These are phyloP conservation scores for Endotrypanum monterogeii DNA, from an alignment of 208 protist genomes.

Conservation along the genomic window DNA sequence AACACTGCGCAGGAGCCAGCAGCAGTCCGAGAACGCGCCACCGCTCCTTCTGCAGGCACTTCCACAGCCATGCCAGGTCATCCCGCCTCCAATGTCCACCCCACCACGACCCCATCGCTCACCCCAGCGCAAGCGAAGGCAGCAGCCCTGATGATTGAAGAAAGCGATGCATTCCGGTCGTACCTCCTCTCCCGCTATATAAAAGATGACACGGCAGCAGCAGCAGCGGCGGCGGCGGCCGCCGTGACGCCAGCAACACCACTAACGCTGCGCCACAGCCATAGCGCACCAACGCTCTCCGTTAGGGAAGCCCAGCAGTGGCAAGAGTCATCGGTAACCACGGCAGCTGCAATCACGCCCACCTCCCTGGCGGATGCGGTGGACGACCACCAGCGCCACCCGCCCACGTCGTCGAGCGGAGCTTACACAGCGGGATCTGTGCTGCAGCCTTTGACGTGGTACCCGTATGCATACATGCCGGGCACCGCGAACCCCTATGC, in stretches of 20 bases:
- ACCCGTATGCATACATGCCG: constrained; percentile 43
- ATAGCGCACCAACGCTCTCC: constrained; percentile 8
- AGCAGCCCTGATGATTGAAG: constrained; percentile 23
- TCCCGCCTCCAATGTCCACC: background rate
- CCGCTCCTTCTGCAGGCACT: background rate
- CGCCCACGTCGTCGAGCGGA: background rate
- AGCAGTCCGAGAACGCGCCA: background rate
- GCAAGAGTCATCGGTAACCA: background rate
- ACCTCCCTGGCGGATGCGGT: background rate
- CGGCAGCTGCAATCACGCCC: background rate
- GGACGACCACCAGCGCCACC: background rate
- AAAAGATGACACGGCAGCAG: background rate
- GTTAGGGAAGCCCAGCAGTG: background rate
- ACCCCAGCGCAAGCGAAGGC: constrained; percentile 14
- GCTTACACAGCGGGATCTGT: constrained; percentile 8
- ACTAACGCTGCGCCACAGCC: constrained; percentile 4
- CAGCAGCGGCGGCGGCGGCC: background rate
- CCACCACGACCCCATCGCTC: constrained; percentile 4
- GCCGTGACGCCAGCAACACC: background rate
- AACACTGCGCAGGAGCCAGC: background rate
- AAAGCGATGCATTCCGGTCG: constrained; percentile 19
- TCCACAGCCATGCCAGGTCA: background rate
- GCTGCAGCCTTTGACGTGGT: constrained; percentile 37
- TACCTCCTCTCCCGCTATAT: constrained; percentile 23
- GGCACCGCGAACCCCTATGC: constrained; percentile 40